A percentile compares a stretch with the other conserved stretches of the same genome.
These are phyloP conservation scores for Trichosporon sp. DNA, from an alignment of 1,284 basidiomycete genomes.

Conservation along the genomic window DNA sequence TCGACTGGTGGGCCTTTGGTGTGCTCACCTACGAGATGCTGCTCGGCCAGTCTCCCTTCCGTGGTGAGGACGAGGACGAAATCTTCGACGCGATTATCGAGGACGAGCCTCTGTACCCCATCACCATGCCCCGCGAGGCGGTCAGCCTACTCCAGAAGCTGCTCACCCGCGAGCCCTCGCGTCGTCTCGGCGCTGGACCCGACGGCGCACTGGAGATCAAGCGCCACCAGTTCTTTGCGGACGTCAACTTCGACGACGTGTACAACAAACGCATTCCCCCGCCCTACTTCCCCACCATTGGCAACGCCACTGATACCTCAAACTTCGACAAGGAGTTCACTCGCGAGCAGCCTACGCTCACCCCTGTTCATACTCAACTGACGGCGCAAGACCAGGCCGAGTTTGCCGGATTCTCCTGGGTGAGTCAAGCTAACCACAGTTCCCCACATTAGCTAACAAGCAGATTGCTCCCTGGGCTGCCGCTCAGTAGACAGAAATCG, in stretches of 20 bases:
- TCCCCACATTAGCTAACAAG: neutral
- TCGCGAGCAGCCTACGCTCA: slow-evolving; percentile 90
- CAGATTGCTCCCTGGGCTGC: slow-evolving; percentile 39
- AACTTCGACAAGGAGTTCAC: slow-evolving; percentile 98
- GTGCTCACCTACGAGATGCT: slow-evolving; percentile 99
- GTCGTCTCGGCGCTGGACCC: slow-evolving; percentile 89
- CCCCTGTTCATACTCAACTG: slow-evolving; percentile 92
- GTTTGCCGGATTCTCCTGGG: slow-evolving; percentile 91
- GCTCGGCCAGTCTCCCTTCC: slow-evolving; percentile 96
- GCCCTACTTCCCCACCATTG: slow-evolving; percentile 91
- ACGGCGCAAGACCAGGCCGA: slow-evolving; percentile 89
- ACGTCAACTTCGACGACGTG: slow-evolving; percentile 94
- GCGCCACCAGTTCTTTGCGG: slow-evolving; percentile 95
- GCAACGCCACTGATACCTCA: slow-evolving; percentile 55
- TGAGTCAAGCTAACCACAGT: slow-evolving; percentile 15
- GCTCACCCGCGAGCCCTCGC: slow-evolving; percentile 84
- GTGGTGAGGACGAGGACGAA: slow-evolving; percentile 98
- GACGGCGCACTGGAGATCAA: slow-evolving; percentile 97
- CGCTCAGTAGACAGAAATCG: neutral
- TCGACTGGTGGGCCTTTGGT: slow-evolving; percentile 99
- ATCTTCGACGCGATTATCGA: slow-evolving; percentile 99
- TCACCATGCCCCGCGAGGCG: slow-evolving; percentile 98
- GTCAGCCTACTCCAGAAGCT: slow-evolving; percentile 92
- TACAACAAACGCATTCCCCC: slow-evolving; percentile 93
- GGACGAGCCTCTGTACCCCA: slow-evolving; percentile 96